Evolutionary conservation across 495 filamentous ascomycete genomes (phyloP).

Genomic region (Cercophora samala): DNA sequence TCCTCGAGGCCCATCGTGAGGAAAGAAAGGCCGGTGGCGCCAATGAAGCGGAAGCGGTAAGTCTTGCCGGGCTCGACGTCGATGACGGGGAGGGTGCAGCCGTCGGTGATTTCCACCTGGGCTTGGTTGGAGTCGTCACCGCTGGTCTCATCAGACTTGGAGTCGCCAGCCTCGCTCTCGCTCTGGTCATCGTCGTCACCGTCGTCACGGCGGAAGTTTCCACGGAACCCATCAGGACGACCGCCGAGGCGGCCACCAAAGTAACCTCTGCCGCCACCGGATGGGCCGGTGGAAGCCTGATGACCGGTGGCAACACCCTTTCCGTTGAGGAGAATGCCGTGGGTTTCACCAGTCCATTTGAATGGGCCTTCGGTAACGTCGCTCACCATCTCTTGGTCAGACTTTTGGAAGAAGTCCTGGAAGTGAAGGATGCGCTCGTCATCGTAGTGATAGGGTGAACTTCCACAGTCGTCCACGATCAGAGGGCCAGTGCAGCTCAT

Average conservation of each 20-base stretch:
- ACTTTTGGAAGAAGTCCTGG: constrained; percentile 49
- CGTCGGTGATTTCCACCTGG: constrained; percentile 31
- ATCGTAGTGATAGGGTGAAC: constrained; percentile 51
- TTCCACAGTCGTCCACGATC: constrained; percentile 49
- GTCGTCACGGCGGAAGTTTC: neutral
- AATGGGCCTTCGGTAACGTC: constrained; percentile 40
- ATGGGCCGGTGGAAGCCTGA: constrained; percentile 24
- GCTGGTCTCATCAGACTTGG: neutral
- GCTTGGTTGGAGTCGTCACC: neutral
- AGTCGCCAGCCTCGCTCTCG: neutral
- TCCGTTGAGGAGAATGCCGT: constrained; percentile 52
- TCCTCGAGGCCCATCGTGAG: constrained; percentile 49
- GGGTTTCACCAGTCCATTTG: constrained; percentile 47
- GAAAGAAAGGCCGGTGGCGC: constrained; percentile 51
- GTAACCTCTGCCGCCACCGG: constrained; percentile 31
- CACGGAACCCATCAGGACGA: neutral
- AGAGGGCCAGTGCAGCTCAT: constrained; percentile 52
- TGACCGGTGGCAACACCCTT: constrained; percentile 32
- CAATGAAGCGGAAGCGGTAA: constrained; percentile 57
- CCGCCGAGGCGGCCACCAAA: constrained; percentile 22
- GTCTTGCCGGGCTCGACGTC: constrained; percentile 55
- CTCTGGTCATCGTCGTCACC: no score
- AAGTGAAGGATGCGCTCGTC: constrained; percentile 54
- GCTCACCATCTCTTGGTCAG: constrained; percentile 41
- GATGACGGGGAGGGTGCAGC: constrained; percentile 48